Base-by-base conservation (phyloP, 1,284 basidiomycete species). In the Coniferiporia weirii region DNA sequence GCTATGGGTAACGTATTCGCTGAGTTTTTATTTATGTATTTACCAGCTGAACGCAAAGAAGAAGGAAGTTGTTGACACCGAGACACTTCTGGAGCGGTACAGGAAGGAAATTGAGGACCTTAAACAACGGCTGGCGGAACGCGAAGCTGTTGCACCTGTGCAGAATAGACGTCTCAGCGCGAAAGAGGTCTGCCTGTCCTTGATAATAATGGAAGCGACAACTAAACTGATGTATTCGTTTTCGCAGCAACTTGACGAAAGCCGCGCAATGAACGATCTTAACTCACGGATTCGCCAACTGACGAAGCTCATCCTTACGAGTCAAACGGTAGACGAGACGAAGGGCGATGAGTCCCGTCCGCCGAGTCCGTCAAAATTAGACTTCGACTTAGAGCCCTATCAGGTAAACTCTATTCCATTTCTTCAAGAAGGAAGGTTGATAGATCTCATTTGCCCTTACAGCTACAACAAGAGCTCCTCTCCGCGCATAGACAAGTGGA, bases 51-150 rank as follows among this genome's bases (percentile, higher is more conserved):
- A 91, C 62, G 96, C 96, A 1, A 84, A 91, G 73, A 91, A 92
- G 80, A 95, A 94, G 71, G 95, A 98, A 73, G 80, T 98, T 19
- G 84, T 95, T 6, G 93, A 96, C 67, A 94, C 93, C 0, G 93
- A 95, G 65, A 94, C 94, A 0, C 79, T 98, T 32, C 91, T 98
- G 61, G 87, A 91, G 74, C 82, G 93, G 60, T 98, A 98, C 71
- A 82, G 90, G 65, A 89, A 88, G 68, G 93, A 96, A 73, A 95
- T 96, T 62, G 91, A 91, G 36, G 90, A 93, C 49, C 82, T 95
- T 59, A 89, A 84, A 73, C 75, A 70, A 6, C 75, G 88, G 38
- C 75, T 93, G 38, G 72, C 79, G 32, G 87, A 91, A 65, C 78
- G 84, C 51, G 89, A 92, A 70, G 73, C 60, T 34, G 56, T 46